phyloP scores from a whole-genome alignment of 129 eudicot species.

The Tagetes erecta region DNA sequence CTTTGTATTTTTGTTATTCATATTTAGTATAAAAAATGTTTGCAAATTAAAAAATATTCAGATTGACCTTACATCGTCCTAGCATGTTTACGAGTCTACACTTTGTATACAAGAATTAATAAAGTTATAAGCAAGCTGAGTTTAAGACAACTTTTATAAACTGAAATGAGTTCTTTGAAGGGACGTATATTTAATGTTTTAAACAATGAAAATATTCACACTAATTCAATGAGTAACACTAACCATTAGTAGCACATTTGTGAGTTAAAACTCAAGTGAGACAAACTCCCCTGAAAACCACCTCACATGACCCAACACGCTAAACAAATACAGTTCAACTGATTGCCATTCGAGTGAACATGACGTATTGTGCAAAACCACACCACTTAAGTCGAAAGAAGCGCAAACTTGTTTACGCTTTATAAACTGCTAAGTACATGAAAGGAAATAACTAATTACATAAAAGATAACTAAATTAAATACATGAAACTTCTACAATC shows the following conservation, averaged over 20 bases:
- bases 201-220: too few relatives aligned
- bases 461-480: slow-evolving; percentile 12
- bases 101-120: too few relatives aligned
- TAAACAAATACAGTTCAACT: not conserved
- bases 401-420: not conserved
- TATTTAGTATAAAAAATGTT: too few relatives aligned
- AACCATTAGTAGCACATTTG: not conserved
- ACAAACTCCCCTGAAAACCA: not conserved
- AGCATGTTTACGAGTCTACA: too few relatives aligned
- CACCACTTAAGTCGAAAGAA: not conserved
- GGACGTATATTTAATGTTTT: too few relatives aligned
- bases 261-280: not conserved
- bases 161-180: too few relatives aligned
- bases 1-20: too few relatives aligned
- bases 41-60: too few relatives aligned
- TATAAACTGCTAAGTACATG: not conserved
- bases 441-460: not conserved
- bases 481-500: slow-evolving; percentile 10
- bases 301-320: not conserved
- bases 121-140: too few relatives aligned
- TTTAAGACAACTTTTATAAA: too few relatives aligned
- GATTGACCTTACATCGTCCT: too few relatives aligned
- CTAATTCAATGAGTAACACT: too few relatives aligned
- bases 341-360: not conserved
- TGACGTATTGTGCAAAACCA: not conserved